These are phyloP conservation scores for Pochonia chlamydosporia DNA, from an alignment of 2,329 filamentous ascomycete species.

Conservation along the genomic window DNA sequence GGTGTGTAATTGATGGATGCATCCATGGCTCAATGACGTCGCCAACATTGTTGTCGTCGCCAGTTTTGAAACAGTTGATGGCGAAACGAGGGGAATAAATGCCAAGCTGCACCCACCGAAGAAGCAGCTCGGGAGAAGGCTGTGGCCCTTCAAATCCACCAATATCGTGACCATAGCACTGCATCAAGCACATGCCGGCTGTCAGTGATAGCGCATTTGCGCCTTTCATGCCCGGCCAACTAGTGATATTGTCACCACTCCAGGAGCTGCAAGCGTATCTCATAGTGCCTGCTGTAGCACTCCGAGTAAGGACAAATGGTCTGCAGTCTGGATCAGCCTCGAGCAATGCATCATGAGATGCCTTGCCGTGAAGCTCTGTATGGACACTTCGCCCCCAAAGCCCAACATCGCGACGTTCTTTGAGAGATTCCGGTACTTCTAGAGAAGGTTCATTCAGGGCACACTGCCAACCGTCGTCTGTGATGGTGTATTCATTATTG, in stretches of 20 bases:
- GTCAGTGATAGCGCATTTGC: conserved; percentile 64
- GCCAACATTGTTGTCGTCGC: conserved; percentile 58
- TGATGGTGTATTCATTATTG: conserved; percentile 69
- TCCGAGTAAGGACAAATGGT: conserved; percentile 65
- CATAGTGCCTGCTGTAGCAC: conserved; percentile 65
- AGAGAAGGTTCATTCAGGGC: conserved; percentile 41
- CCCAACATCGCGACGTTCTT: conserved; percentile 46
- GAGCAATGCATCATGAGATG: conserved; percentile 61
- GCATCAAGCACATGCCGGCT: conserved; percentile 62
- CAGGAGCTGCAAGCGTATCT: conserved; percentile 66
- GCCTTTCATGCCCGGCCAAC: conserved; percentile 68
- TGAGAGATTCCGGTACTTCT: conserved; percentile 20
- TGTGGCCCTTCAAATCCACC: conserved; percentile 72
- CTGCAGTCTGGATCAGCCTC: conserved; percentile 52
- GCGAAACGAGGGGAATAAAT: conserved; percentile 65
- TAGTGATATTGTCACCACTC: conserved; percentile 71
- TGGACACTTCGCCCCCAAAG: conserved; percentile 65
- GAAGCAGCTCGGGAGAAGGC: conserved; percentile 62
- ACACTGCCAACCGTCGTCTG: conserved; percentile 60
- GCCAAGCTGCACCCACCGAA: conserved; percentile 69
- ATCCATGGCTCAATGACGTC: conserved; percentile 76
- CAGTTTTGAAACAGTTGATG: conserved; percentile 75
- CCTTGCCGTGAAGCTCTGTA: conserved; percentile 65
- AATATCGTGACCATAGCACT: conserved; percentile 69
- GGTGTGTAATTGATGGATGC: conserved; percentile 60